Base-by-base conservation (phyloP, 352 stramenopile genomes). In the Aphanomyces stellatus region DNA sequence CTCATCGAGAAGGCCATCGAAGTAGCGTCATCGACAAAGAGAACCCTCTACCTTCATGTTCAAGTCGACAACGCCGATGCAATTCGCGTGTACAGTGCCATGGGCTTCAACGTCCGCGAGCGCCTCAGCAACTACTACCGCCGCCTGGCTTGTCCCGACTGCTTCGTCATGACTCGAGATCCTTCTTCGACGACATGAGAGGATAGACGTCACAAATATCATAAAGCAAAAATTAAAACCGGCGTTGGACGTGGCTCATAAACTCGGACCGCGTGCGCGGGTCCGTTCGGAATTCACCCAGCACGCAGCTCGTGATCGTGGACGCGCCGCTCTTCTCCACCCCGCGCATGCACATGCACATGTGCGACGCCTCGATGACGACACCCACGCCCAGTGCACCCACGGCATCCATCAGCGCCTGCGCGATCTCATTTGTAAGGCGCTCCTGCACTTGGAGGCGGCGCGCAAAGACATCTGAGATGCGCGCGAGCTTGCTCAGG, bases 311-410 rank as follows among this genome's bases (percentile, higher is more conserved):
- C 4, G 97, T 99, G 51, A 98, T 87, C 0, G 97, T 99, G 27
- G 81, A 96, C 11, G 96, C 88, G 6, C 93, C 93, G 31, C 93
- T 94, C 75, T 99, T 99, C 75, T 99, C 91, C 4, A 99, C 97
- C 48, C 97, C 97, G 33, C 97, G 88, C 96, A 99, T 99, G 37
- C 97, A 88, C 97, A 99, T 99, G 80, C 97, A 99, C 90, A 99
- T 99, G 82, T 99, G 97, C 35, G 85, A 96, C 37, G 94, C 93
- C 76, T 99, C 97, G 57, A 99, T 93, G 62, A 99, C 95, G n/a
- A 99, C 97, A 3, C 87, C 97, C 19, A 99, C 97, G 34, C 97
- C 97, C 59, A 98, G 84, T 46, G 97, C 96, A 68, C 98, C 76
- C 53, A 99, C 91, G 28, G 93, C 93, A 63, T 98, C 88, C 81